Evolutionary conservation across 2,329 filamentous ascomycete genomes (phyloP).

Genomic region (Fusarium concolor): DNA sequence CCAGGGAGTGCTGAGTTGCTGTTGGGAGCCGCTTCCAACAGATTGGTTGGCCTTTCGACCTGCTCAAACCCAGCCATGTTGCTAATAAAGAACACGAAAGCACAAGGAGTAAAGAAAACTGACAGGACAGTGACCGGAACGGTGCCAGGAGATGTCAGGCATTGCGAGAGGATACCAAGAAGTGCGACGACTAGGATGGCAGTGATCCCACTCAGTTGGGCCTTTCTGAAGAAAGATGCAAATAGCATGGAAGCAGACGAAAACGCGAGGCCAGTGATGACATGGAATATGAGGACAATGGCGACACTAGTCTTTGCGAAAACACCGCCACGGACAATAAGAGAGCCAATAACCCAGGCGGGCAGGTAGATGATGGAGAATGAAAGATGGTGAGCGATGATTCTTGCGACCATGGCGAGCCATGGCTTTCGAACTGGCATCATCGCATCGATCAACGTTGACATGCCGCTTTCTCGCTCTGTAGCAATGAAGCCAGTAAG

Average conservation of each 20-base stretch:
- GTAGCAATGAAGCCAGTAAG: conserved; percentile 86
- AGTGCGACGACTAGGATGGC: conserved; percentile 78
- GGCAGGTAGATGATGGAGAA: conserved; percentile 85
- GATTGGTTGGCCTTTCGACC: conserved; percentile 67
- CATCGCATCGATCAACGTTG: conserved; percentile 90
- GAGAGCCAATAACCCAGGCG: conserved; percentile 81
- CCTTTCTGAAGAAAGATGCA: conserved; percentile 85
- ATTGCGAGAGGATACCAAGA: conserved; percentile 84
- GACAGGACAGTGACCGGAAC: conserved; percentile 76
- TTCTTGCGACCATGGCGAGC: conserved; percentile 81
- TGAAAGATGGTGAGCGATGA: conserved; percentile 81
- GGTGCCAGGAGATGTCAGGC: conserved; percentile 71
- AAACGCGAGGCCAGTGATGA: conserved; percentile 80
- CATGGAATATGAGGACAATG: conserved; percentile 78
- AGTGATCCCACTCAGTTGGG: conserved; percentile 87
- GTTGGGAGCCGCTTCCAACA: conserved; percentile 70
- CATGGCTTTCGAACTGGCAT: conserved; percentile 80
- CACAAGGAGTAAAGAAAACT: conserved; percentile 86
- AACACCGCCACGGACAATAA: conserved; percentile 72
- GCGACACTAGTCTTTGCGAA: conserved; percentile 71
- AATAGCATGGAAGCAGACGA: conserved; percentile 85
- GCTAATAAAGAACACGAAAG: conserved; percentile 84
- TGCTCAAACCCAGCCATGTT: conserved; percentile 82
- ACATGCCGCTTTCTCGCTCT: conserved; percentile 88
- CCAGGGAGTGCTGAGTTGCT: conserved; percentile 77